A percentile compares a stretch with the other conserved stretches of the same genome.
Evolutionary conservation across 257 asterid species (phyloP).

Genomic region (Solanum boliviense): DNA sequence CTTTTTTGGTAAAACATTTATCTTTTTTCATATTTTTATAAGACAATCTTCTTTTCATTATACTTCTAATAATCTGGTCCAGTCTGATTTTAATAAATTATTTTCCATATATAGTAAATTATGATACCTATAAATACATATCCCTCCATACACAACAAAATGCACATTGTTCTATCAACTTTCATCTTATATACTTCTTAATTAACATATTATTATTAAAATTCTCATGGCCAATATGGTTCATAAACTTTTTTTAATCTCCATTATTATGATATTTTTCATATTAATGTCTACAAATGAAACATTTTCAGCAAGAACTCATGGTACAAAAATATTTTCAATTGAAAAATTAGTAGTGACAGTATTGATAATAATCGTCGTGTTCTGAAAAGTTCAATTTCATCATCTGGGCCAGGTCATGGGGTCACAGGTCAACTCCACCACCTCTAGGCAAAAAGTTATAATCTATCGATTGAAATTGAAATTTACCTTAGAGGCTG

Average conservation of each 20-base stretch:
- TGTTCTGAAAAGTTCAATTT: background rate
- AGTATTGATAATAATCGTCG: background rate
- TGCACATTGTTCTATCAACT: background rate
- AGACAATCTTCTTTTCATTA: too few relatives aligned
- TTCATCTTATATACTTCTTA: background rate
- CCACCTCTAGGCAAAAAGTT: background rate
- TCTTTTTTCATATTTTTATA: too few relatives aligned
- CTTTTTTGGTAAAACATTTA: background rate
- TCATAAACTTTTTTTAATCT: background rate
- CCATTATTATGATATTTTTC: background rate
- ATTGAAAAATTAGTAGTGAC: background rate
- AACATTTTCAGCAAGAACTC: background rate
- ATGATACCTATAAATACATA: background rate
- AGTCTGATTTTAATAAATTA: too few relatives aligned
- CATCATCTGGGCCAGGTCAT: background rate
- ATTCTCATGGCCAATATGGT: background rate
- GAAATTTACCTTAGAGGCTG: too few relatives aligned
- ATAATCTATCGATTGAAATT: background rate
- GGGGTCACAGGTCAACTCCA: background rate
- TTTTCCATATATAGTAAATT: too few relatives aligned
- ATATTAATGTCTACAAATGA: background rate
- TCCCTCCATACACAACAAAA: background rate
- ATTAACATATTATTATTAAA: too few relatives aligned
- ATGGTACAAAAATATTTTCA: background rate
- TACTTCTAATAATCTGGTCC: background rate